Conservation (phyloP, 176 grass and related monocot species). For the Oryza coarctata region DNA sequence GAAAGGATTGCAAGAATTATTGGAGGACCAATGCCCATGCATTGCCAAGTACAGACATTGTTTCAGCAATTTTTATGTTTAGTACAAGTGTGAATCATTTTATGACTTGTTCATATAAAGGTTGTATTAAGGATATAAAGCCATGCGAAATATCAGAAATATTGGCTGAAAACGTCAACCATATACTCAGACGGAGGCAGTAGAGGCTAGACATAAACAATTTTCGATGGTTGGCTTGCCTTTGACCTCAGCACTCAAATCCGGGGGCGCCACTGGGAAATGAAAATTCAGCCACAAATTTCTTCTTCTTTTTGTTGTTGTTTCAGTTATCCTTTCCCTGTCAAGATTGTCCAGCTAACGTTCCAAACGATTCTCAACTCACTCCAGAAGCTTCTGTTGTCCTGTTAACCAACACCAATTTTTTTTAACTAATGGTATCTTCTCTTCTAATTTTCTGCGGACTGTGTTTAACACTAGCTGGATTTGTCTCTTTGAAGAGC, state of each 20-base stretch:
- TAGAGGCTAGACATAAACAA: background rate
- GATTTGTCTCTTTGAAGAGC: background rate
- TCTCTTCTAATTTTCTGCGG: background rate
- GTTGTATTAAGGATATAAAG: background rate
- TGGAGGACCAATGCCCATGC: background rate
- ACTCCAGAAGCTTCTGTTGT: background rate
- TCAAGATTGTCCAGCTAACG: background rate
- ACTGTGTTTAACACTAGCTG: background rate
- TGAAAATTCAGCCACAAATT: background rate
- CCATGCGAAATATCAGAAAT: background rate
- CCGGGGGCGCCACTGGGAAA: background rate
- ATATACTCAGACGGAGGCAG: background rate
- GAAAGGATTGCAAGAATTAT: background rate
- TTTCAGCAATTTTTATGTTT: background rate
- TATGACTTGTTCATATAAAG: background rate
- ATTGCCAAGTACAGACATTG: background rate
- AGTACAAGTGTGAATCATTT: background rate
- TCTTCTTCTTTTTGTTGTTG: background rate
- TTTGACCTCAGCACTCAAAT: background rate
- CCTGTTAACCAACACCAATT: background rate
- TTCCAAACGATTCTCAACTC: background rate
- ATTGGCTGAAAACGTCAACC: background rate
- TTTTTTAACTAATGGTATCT: background rate
- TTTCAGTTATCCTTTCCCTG: background rate
- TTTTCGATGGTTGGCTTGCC: background rate